A percentile compares a stretch with the other conserved stretches of the same genome.
These are phyloP conservation scores for Termitomyces sp. DNA, from an alignment of 768 basidiomycete genomes.

Conservation along the genomic window DNA sequence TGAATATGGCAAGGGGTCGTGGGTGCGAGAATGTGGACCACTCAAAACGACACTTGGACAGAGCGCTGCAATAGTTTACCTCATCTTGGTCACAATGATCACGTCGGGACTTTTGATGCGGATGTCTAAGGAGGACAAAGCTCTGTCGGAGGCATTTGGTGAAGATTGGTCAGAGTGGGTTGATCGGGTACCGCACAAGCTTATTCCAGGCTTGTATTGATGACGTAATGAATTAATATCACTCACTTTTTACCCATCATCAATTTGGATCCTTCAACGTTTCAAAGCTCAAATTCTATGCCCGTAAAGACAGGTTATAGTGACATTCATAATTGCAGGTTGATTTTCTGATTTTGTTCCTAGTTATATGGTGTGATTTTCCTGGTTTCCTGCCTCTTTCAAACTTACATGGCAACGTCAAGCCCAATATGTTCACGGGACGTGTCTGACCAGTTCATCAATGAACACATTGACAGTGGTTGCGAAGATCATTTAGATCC, in stretches of 20 bases:
- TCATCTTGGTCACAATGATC: conserved; percentile 24
- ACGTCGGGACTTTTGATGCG: conserved; percentile 29
- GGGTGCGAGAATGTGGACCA: conserved; percentile 36
- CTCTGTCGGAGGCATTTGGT: conserved; percentile 33
- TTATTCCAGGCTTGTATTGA: conserved; percentile 43
- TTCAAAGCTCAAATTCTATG: background rate
- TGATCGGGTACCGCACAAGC: conserved; percentile 35
- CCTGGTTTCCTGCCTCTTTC: background rate
- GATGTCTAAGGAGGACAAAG: conserved; percentile 40
- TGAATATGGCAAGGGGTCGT: conserved; percentile 31
- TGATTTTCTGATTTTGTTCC: background rate
- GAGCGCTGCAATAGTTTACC: conserved; percentile 18
- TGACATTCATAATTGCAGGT: background rate
- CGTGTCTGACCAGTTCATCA: conserved; percentile 38
- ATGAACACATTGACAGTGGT: conserved; percentile 44
- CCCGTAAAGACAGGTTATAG: conserved; percentile 7
- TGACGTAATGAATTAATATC: conserved; percentile 3
- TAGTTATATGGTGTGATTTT: conserved; percentile 15
- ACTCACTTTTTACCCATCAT: background rate
- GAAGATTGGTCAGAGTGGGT: conserved; percentile 40
- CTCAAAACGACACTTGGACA: conserved; percentile 26
- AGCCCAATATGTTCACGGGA: conserved; percentile 45
- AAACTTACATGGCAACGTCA: background rate
- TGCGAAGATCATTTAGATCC: conserved; percentile 23
- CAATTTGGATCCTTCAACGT: background rate